phyloP scores from a whole-genome alignment of 2,329 filamentous ascomycete species.

The Pestalotiopsis sp. region DNA sequence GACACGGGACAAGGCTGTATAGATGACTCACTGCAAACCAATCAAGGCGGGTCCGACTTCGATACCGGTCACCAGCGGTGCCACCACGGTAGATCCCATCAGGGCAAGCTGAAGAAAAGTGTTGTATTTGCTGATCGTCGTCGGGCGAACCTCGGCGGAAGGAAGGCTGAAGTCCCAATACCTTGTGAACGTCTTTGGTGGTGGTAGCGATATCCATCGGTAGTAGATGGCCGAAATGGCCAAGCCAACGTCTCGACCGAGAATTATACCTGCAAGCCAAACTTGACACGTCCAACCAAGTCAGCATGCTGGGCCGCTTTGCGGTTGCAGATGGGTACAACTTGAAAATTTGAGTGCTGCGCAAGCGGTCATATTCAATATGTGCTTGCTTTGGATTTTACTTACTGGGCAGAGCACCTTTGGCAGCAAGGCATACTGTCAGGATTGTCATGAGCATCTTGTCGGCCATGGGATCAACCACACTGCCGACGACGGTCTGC shows the following conservation, averaged over 20 bases:
- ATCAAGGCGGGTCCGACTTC: constrained; percentile 57
- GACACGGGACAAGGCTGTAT: constrained; percentile 8
- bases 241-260: constrained; percentile 83
- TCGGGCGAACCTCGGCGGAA: constrained; percentile 80
- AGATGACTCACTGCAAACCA: constrained; percentile 60
- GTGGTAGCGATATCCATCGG: constrained; percentile 89
- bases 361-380: background rate
- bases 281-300: constrained; percentile 46
- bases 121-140: constrained; percentile 86
- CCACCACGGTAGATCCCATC: constrained; percentile 79
- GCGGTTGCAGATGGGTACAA: no score
- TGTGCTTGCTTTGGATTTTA: constrained; percentile 17
- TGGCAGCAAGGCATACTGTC: constrained; percentile 80
- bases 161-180: constrained; percentile 98
- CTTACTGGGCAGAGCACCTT: constrained; percentile 78
- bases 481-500: constrained; percentile 89
- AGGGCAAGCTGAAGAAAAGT: constrained; percentile 88
- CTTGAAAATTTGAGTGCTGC: background rate
- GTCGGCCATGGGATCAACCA: constrained; percentile 96
- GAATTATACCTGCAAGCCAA: constrained; percentile 86
- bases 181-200: constrained; percentile 85
- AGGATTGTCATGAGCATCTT: constrained; percentile 94
- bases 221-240: constrained; percentile 90
- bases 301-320: background rate
- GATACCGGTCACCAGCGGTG: constrained; percentile 66